Evolutionary conservation across 1,284 basidiomycete species (phyloP).

Genomic region (Irpex sp.): DNA sequence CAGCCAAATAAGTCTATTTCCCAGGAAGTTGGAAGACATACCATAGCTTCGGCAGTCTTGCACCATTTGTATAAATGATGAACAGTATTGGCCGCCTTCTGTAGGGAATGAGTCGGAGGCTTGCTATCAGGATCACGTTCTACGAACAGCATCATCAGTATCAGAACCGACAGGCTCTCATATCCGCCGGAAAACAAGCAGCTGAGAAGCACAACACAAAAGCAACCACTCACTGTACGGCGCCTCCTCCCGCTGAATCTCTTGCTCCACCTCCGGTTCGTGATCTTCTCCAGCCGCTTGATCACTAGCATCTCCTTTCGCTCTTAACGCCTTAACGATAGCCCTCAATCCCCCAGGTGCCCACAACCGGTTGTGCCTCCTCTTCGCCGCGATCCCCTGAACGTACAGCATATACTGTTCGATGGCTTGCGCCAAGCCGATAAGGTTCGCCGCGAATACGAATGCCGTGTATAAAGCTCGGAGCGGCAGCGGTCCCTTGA

Average conservation of each 20-base stretch:
- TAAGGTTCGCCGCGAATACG: conserved; percentile 43
- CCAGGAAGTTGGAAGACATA: conserved; percentile 20
- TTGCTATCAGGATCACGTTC: conserved; percentile 46
- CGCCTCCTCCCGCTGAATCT: conserved; percentile 22
- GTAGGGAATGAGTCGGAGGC: conserved; percentile 40
- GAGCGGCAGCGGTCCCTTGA: conserved; percentile 27
- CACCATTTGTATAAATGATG: conserved; percentile 39
- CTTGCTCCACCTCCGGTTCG: conserved; percentile 25
- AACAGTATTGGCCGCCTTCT: conserved; percentile 33
- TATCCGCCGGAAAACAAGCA: no score
- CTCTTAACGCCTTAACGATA: conserved; percentile 34
- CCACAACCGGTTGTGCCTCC: conserved; percentile 43
- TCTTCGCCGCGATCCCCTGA: conserved; percentile 34
- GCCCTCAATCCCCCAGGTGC: conserved; percentile 44
- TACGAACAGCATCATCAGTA: conserved; percentile 15
- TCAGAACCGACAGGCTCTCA: no score
- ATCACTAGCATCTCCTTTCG: conserved; percentile 23
- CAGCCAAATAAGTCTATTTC: neutral
- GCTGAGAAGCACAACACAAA: neutral
- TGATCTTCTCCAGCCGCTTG: conserved; percentile 34
- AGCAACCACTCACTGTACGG: conserved; percentile 32
- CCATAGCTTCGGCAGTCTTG: conserved; percentile 40
- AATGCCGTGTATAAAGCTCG: conserved; percentile 43
- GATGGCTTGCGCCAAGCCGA: conserved; percentile 38
- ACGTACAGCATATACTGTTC: conserved; percentile 43